phyloP scores from a whole-genome alignment of 345 rosid species.

The Firmiana major region DNA sequence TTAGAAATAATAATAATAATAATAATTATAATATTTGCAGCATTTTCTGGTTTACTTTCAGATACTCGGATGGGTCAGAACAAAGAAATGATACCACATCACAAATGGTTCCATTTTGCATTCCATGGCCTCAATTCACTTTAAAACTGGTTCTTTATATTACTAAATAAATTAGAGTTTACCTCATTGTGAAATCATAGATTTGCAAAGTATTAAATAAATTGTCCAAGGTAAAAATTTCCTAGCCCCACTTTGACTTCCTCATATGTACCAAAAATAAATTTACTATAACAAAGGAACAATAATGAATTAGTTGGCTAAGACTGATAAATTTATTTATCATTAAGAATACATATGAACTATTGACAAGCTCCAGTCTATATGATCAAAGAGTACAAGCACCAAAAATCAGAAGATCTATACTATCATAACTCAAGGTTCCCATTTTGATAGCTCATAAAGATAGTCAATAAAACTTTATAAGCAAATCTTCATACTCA shows the following conservation, averaged over 20 bases:
- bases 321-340: not conserved
- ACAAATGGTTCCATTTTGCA: not conserved
- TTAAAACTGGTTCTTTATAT: not conserved
- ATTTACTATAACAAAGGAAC: not conserved
- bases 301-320: not conserved
- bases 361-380: not conserved
- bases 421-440: not conserved
- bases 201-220: not conserved
- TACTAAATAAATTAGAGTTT: too few relatives aligned
- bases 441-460: not conserved
- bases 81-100: not conserved
- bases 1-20: too few relatives aligned
- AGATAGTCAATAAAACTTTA: conserved; percentile 1
- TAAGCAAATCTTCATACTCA: conserved; percentile 21
- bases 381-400: conserved; percentile 2
- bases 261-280: not conserved
- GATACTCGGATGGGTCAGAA: not conserved
- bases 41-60: not conserved
- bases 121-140: not conserved
- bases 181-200: not conserved
- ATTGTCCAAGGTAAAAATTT: not conserved
- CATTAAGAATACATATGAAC: not conserved
- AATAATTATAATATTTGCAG: not conserved
- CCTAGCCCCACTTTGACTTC: not conserved
- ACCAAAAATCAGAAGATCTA: not conserved